phyloP scores from a whole-genome alignment of 2,329 filamentous ascomycete species.

The Zymoseptoria crescenta region DNA sequence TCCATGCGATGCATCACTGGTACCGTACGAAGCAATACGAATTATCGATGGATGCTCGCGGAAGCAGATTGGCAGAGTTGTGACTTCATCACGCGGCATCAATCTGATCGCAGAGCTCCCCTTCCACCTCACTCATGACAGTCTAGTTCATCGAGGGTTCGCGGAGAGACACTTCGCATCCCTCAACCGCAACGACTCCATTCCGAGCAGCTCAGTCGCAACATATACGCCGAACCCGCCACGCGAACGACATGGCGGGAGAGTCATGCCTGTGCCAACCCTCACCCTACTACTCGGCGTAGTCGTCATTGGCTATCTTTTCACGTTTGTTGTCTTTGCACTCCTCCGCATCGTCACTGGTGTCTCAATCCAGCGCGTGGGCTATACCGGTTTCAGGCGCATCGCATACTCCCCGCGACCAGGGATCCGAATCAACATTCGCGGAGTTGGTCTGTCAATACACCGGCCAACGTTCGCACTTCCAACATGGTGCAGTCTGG shows the following conservation, averaged over 20 bases:
- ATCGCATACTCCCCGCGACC: conserved; percentile 84
- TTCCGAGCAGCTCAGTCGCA: not conserved
- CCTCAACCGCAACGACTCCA: not conserved
- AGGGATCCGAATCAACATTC: conserved; percentile 81
- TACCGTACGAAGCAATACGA: not conserved
- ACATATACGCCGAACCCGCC: not conserved
- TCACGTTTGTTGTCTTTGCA: conserved; percentile 88
- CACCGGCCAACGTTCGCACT: conserved; percentile 95
- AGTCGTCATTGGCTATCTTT: conserved; percentile 77
- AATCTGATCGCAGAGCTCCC: not conserved
- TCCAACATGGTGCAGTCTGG: conserved; percentile 90
- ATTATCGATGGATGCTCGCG: not conserved
- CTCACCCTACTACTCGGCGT: conserved; percentile 74
- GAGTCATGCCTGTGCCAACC: conserved; percentile 38
- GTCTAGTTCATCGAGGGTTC: not conserved
- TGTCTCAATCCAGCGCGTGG: conserved; percentile 89
- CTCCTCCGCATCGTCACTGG: conserved; percentile 87
- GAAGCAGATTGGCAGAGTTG: not conserved
- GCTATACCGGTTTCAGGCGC: conserved; percentile 83
- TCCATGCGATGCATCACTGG: not conserved
- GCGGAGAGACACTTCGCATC: not conserved
- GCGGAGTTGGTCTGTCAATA: conserved; percentile 76
- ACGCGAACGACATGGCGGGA: conserved; percentile 16
- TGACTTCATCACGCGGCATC: not conserved
- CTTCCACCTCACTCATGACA: not conserved